Conservation (phyloP, 2,329 filamentous ascomycete species). For the Sporothrix pseudoabietina region DNA sequence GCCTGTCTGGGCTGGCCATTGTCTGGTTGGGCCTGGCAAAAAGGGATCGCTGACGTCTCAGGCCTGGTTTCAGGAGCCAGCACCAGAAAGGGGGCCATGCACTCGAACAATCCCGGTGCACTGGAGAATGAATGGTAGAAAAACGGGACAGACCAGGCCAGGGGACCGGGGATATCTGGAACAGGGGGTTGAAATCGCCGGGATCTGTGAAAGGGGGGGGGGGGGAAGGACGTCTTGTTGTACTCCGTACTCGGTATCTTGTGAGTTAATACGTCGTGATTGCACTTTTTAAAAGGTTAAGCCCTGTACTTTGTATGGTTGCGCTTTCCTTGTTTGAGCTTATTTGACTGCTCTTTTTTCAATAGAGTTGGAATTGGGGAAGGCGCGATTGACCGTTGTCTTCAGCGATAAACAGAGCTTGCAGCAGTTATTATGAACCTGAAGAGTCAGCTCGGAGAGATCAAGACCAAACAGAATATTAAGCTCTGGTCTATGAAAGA, state of each 20-base stretch:
- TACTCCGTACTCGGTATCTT: too few relatives aligned
- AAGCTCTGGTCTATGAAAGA: not conserved
- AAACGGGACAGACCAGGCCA: constrained; percentile 22
- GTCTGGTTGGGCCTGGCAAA: not conserved
- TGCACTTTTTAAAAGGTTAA: not conserved
- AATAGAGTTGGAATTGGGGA: not conserved
- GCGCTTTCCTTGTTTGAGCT: not conserved
- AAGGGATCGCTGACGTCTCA: constrained; percentile 28
- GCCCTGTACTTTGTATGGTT: not conserved
- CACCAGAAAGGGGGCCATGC: constrained; percentile 6
- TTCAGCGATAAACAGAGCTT: not conserved
- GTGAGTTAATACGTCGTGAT: not conserved
- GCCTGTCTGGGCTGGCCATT: not conserved
- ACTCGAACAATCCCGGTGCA: constrained; percentile 8
- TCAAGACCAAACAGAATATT: not conserved
- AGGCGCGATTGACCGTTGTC: not conserved
- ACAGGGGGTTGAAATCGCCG: constrained; percentile 18
- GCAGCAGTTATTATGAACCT: not conserved
- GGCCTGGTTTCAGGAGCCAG: constrained; percentile 28
- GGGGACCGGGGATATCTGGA: constrained; percentile 23
- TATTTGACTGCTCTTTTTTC: not conserved
- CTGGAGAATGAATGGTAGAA: not conserved
- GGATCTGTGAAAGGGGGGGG: not conserved
- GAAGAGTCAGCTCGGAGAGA: not conserved
- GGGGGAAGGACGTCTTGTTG: not conserved